Base-by-base conservation (phyloP, 805 yeast genomes). In the Wickerhamiella musiphila region DNA sequence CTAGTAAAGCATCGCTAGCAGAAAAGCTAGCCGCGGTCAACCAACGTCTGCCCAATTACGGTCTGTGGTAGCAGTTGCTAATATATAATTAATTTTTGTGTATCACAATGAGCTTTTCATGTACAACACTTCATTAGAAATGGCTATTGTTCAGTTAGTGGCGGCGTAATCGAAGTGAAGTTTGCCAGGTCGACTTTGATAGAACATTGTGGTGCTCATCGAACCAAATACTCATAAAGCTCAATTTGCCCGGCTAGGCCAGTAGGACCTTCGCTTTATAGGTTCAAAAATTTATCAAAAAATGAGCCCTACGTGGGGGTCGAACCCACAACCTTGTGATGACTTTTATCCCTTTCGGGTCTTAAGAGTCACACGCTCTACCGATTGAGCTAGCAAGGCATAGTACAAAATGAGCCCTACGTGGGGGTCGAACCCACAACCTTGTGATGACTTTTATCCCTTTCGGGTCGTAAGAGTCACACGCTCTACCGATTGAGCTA, bases 281-380 rank as follows among this genome's bases (percentile, higher is more conserved):
- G n/a, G n/a, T n/a, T n/a, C n/a, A n/a, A n/a, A n/a, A n/a, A n/a
- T n/a, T n/a, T n/a, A n/a, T n/a, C n/a, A 27, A 27, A 28, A 41
- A 37, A 28, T 24, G 24, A 43, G 47, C 47, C 47, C 47, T 31
- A 43, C 47, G 47, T 37, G 47, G 47, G 47, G 47, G 41, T 42
- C 47, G 47, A 43, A 43, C 47, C 47, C 47, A 37, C 47, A 42
- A 43, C 47, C 47, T 42, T 43, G 44, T 43, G 47, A 43, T 43
- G 47, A 43, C 47, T 43, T 32, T 40, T 31, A 40, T 35, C 45
- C 31, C 18, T 14, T 13, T 19, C 15, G 27, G 29, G 35, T 19
- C 21, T 29, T 43, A 43, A 43, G 47, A 43, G 47, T 43, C 47
- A 43, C 43, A 43, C 45, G 47, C 47, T 43, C 47, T 43, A 42